phyloP scores from a whole-genome alignment of 129 eudicot species.

The Artemisia argyi region DNA sequence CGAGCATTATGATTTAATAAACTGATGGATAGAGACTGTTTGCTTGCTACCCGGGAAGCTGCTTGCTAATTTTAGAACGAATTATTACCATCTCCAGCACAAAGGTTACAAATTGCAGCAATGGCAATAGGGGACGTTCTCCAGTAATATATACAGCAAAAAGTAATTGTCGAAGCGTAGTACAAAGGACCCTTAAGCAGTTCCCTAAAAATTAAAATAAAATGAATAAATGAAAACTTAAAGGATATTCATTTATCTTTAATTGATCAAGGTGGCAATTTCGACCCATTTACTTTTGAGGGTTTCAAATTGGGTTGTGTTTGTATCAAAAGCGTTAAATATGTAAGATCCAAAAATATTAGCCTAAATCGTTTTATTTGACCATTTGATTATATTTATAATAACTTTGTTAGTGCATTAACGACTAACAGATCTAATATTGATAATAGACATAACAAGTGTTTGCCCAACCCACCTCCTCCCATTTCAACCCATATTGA shows the following conservation, averaged over 20 bases:
- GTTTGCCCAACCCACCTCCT: too few relatives aligned
- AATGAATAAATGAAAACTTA: constrained; percentile 2
- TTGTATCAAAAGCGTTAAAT: background rate
- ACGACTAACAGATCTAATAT: too few relatives aligned
- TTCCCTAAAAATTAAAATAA: constrained; percentile 53
- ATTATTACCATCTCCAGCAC: constrained; percentile 87
- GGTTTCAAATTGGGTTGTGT: background rate
- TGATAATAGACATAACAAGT: too few relatives aligned
- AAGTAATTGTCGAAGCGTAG: constrained; percentile 72
- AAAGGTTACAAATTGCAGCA: constrained; percentile 84
- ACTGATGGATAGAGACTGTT: background rate
- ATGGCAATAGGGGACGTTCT: constrained; percentile 78
- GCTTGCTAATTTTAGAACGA: constrained; percentile 6
- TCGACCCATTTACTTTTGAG: background rate
- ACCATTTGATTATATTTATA: too few relatives aligned
- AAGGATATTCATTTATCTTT: background rate
- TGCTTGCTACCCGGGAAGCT: too few relatives aligned
- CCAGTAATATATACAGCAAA: constrained; percentile 68
- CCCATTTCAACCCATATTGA: too few relatives aligned
- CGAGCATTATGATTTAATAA: background rate
- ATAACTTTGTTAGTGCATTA: too few relatives aligned
- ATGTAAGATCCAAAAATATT: too few relatives aligned
- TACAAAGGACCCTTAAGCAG: constrained; percentile 76
- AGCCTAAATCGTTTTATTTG: too few relatives aligned
- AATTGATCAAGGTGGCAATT: background rate